A percentile compares a stretch with the other conserved stretches of the same genome.
Conservation (phyloP, 139 green algal genomes). For the Astrephomene gubernaculifera region DNA sequence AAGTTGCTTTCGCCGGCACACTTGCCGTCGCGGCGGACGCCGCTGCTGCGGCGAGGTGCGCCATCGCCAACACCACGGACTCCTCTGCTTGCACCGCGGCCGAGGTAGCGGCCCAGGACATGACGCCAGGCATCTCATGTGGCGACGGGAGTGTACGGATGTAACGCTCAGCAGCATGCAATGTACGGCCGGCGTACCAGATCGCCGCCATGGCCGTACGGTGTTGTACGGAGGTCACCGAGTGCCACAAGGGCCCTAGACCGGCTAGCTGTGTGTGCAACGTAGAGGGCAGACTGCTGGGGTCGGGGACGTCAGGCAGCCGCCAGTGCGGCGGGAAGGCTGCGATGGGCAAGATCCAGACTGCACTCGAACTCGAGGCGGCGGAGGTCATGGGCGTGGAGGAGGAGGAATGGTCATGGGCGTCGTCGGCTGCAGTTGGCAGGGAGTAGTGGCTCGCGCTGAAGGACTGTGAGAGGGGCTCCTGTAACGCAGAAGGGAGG, state of each 20-base stretch:
- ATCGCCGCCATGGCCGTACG: background rate
- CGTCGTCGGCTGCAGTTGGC: no score
- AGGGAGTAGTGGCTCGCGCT: no score
- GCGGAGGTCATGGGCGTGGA: no score
- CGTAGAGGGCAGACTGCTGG: background rate
- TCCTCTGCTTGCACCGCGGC: conserved; percentile 14
- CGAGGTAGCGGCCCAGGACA: background rate
- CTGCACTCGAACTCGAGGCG: no score
- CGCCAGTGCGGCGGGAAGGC: no score
- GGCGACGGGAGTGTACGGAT: background rate
- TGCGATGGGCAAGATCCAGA: no score
- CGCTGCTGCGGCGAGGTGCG: background rate
- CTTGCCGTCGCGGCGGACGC: background rate
- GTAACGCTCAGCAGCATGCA: background rate
- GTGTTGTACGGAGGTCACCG: background rate
- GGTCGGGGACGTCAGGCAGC: no score
- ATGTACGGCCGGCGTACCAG: background rate
- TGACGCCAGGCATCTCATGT: background rate
- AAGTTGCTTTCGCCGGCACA: background rate
- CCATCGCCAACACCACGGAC: background rate
- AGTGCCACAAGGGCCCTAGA: background rate
- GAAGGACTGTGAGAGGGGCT: no score
- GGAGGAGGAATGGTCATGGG: no score
- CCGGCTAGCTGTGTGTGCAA: background rate
- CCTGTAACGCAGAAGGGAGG: no score